phyloP scores from a whole-genome alignment of 73 alveolate genomes.

The Paramecium octaurelia region DNA sequence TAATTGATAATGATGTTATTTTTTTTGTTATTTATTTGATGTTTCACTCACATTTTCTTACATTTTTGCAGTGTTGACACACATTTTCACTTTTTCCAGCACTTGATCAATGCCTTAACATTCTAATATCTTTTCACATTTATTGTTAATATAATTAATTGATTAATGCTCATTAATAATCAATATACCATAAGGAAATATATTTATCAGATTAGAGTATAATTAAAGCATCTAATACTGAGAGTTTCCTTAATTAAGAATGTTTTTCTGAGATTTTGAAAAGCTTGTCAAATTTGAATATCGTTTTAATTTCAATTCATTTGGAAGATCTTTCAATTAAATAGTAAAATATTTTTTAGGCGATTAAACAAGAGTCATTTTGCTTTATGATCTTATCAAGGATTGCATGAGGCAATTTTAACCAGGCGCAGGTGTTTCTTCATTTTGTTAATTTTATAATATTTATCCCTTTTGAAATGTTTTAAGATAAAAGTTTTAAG shows the following conservation, averaged over 20 bases:
- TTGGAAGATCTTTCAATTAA: background rate
- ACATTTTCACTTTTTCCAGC: background rate
- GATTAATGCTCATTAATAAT: background rate
- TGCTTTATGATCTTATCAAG: background rate
- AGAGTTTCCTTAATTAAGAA: background rate
- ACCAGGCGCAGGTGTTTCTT: background rate
- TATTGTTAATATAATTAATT: background rate
- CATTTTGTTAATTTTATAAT: background rate
- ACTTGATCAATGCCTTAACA: background rate
- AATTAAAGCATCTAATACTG: background rate
- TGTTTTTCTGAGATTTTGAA: background rate
- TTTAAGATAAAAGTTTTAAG: background rate
- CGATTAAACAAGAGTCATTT: background rate
- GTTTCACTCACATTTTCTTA: background rate
- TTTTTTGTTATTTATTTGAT: background rate
- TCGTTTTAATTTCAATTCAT: background rate
- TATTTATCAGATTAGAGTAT: background rate
- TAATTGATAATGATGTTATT: background rate
- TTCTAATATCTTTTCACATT: background rate
- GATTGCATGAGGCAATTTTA: background rate
- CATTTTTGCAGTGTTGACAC: background rate
- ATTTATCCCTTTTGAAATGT: background rate
- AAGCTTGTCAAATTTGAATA: background rate
- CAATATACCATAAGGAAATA: background rate
- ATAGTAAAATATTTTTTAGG: background rate